Conservation (phyloP, 768 basidiomycete genomes). For the Suillus brevipes region DNA sequence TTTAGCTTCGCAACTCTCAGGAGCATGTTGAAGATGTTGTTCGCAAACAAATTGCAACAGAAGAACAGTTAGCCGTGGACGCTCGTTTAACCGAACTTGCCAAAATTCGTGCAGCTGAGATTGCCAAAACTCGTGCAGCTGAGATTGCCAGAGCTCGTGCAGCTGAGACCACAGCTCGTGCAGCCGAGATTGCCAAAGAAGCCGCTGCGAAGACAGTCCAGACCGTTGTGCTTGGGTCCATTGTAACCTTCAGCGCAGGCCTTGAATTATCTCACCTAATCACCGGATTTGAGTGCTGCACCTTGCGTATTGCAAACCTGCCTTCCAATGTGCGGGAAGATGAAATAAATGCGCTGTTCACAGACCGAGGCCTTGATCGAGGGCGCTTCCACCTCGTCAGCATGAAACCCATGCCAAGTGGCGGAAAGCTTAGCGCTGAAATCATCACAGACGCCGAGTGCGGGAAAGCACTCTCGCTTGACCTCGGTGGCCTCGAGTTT, state of each 20-base stretch:
- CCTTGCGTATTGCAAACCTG: conserved; percentile 46
- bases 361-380: conserved; percentile 41
- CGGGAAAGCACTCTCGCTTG: conserved; percentile 41
- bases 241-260: conserved; percentile 53
- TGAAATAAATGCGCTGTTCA: conserved; percentile 46
- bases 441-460: conserved; percentile 44
- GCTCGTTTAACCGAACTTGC: not conserved
- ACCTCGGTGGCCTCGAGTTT: conserved; percentile 52
- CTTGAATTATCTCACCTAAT: conserved; percentile 44
- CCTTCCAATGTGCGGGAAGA: conserved; percentile 38
- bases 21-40: not conserved
- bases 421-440: conserved; percentile 39
- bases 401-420: conserved; percentile 27
- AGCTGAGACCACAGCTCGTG: not conserved
- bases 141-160: not conserved
- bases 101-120: not conserved
- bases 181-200: conserved; percentile 18
- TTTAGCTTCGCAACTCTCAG: not conserved
- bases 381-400: conserved; percentile 35
- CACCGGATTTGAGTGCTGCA: conserved; percentile 54
- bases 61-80: not conserved
- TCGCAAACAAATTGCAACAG: not conserved
- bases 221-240: conserved; percentile 45
- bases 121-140: not conserved
- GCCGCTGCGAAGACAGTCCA: conserved; percentile 46